Percentiles rank a stretch among this genome's conserved stretches.
phyloP scores from a whole-genome alignment of 1,284 basidiomycete genomes.

The Ganoderma lucidum region DNA sequence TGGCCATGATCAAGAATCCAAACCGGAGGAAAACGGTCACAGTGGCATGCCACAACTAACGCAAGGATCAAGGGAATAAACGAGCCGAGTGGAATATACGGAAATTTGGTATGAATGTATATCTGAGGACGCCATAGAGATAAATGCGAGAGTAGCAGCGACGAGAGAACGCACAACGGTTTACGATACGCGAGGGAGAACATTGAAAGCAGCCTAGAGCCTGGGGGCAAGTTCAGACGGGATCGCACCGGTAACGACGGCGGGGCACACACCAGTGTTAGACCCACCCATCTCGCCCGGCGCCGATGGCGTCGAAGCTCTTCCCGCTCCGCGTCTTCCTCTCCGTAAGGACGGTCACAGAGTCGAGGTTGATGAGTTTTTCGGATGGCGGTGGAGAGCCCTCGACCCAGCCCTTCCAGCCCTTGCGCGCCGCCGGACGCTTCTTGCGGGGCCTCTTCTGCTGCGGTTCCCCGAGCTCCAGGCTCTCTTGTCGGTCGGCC shows the following conservation, averaged over 20 bases:
- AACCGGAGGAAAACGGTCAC: constrained; percentile 22
- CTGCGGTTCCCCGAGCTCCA: constrained; percentile 40
- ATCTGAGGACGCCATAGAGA: background rate
- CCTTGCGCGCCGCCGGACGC: constrained; percentile 75
- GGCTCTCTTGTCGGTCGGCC: constrained; percentile 34
- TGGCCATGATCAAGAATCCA: constrained; percentile 22
- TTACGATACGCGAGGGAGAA: constrained; percentile 23
- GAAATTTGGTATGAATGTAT: constrained; percentile 23
- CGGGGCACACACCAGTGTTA: constrained; percentile 32
- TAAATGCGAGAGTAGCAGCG: constrained; percentile 3
- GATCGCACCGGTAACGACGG: constrained; percentile 34
- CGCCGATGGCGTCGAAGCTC: constrained; percentile 77
- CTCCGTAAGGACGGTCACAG: constrained; percentile 65
- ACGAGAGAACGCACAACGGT: constrained; percentile 12
- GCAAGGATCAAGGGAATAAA: constrained; percentile 23
- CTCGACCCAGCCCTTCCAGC: constrained; percentile 89
- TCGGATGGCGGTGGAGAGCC: constrained; percentile 81
- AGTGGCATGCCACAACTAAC: constrained; percentile 19
- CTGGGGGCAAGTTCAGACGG: constrained; percentile 24
- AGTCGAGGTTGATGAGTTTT: constrained; percentile 81
- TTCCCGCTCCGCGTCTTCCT: constrained; percentile 80
- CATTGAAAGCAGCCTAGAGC: constrained; percentile 11
- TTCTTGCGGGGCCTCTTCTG: constrained; percentile 58
- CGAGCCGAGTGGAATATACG: constrained; percentile 22
- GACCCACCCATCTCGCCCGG: constrained; percentile 59